Conservation (phyloP, 352 stramenopile species). For the Globisporangium solare region DNA sequence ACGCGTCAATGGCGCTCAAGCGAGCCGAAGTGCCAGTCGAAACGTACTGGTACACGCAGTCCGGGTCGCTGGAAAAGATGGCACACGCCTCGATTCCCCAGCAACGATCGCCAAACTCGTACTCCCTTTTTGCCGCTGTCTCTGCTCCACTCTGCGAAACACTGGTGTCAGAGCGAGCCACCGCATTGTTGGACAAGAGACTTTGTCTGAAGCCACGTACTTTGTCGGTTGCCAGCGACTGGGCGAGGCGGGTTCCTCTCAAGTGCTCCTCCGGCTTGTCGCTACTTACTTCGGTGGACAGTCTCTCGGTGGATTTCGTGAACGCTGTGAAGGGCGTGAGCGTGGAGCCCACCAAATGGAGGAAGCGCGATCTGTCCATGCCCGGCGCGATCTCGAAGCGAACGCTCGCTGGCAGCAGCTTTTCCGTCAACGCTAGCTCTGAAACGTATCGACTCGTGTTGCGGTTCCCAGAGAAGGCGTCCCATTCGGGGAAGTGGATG, state of each 20-base stretch:
- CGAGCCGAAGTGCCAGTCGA: constrained; percentile 46
- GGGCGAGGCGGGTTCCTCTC: constrained; percentile 48
- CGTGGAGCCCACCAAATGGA: constrained; percentile 32
- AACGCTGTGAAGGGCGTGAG: constrained; percentile 48
- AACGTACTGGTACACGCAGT: constrained; percentile 47
- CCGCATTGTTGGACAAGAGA: constrained; percentile 12
- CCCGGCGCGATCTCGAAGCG: constrained; percentile 42
- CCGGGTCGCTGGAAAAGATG: constrained; percentile 39
- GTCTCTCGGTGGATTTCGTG: constrained; percentile 41
- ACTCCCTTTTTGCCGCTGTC: neutral
- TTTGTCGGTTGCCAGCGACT: constrained; percentile 44
- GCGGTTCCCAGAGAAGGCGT: constrained; percentile 1
- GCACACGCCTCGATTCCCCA: constrained; percentile 63
- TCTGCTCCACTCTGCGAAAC: neutral
- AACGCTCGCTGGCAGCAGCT: constrained; percentile 22
- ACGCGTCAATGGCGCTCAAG: constrained; percentile 15
- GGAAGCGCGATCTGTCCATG: constrained; percentile 54
- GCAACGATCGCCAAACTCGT: constrained; percentile 16
- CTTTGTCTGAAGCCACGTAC: constrained; percentile 10
- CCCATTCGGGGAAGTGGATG: constrained; percentile 40
- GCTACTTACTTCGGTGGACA: constrained; percentile 26
- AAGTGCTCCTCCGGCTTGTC: neutral
- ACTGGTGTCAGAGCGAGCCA: constrained; percentile 13
- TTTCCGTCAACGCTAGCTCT: constrained; percentile 14
- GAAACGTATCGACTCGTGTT: constrained; percentile 16